These are phyloP conservation scores for Adansonia digitata DNA, from an alignment of 345 rosid genomes.

Conservation along the genomic window DNA sequence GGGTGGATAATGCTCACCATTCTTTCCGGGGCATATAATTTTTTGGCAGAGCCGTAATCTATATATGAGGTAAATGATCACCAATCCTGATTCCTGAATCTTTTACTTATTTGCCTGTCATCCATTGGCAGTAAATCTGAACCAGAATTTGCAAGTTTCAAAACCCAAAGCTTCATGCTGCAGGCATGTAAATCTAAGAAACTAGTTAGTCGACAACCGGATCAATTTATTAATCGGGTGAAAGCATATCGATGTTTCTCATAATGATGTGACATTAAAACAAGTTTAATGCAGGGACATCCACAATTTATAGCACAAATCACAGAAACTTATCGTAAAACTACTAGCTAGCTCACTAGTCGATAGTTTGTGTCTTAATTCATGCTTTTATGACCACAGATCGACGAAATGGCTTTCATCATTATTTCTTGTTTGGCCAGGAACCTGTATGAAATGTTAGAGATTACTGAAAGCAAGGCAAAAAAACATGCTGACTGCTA, in stretches of 20 bases:
- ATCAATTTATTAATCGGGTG: not conserved
- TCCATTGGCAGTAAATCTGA: not conserved
- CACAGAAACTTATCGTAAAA: not conserved
- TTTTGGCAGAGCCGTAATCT: not conserved
- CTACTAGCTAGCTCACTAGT: not conserved
- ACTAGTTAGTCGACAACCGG: not conserved
- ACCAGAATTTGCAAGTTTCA: not conserved
- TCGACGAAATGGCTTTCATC: not conserved
- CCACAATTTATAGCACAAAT: not conserved
- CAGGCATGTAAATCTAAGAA: not conserved
- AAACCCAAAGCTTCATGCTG: not conserved
- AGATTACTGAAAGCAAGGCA: not conserved
- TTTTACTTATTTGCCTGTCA: not conserved
- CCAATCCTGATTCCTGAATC: too few relatives aligned
- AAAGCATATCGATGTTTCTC: not conserved
- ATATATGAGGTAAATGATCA: not conserved
- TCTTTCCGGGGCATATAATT: not conserved
- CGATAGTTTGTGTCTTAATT: not conserved
- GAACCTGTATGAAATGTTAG: not conserved
- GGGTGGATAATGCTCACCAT: constrained; percentile 1
- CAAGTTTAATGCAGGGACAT: too few relatives aligned
- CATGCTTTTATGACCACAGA: not conserved
- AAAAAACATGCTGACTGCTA: too few relatives aligned
- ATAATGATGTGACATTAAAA: not conserved
- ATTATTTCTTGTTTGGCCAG: too few relatives aligned